Conservation (phyloP, 2,329 filamentous ascomycete genomes). For the Talaromyces funiculosus region DNA sequence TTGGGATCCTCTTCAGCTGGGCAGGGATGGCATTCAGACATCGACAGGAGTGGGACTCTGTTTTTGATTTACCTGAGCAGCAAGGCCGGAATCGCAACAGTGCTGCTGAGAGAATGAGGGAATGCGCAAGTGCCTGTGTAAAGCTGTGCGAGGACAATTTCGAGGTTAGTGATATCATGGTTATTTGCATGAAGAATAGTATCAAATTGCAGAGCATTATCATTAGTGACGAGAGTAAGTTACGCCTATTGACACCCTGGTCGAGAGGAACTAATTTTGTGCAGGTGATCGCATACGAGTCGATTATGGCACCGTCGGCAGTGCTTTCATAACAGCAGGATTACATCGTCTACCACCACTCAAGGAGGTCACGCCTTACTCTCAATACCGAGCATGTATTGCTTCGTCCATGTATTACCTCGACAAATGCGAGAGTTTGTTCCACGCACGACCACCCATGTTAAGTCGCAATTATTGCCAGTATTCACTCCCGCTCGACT, state of each 20-base stretch:
- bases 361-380: not conserved
- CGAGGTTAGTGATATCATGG: conserved; percentile 4
- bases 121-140: conserved; percentile 17
- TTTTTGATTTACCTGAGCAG: conserved; percentile 3
- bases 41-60: not conserved
- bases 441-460: not conserved
- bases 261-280: not conserved
- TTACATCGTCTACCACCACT: not conserved
- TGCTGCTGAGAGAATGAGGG: conserved; percentile 17
- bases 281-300: not conserved
- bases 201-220: not conserved
- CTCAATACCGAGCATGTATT: not conserved
- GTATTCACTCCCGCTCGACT: not conserved
- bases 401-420: conserved; percentile 1
- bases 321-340: not conserved
- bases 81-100: conserved; percentile 1
- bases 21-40: conserved; percentile 11
- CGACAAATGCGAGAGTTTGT: not conserved
- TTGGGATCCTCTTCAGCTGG: conserved; percentile 19
- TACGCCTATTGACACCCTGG: not conserved
- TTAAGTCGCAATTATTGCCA: not conserved
- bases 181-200: conserved; percentile 6
- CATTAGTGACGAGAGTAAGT: not conserved
- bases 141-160: conserved; percentile 11
- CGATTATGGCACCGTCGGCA: not conserved